Percentiles rank a stretch among this genome's conserved stretches.
These are phyloP conservation scores for Diplodia scrobiculata DNA, from an alignment of 2,329 filamentous ascomycete genomes.

Conservation along the genomic window DNA sequence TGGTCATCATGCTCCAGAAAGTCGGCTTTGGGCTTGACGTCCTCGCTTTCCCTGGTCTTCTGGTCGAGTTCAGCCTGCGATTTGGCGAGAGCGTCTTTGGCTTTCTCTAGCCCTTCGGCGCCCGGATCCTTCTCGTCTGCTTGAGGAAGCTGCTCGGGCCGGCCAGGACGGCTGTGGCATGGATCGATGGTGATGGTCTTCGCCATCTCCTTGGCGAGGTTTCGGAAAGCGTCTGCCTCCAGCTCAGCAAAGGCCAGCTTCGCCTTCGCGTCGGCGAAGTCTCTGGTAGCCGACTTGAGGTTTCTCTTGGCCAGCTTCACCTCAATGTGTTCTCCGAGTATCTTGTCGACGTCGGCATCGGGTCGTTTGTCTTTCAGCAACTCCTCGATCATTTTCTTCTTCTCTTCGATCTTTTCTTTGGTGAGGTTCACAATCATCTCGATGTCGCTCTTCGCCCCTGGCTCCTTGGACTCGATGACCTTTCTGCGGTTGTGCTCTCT, in stretches of 20 bases:
- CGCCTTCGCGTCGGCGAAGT: neutral
- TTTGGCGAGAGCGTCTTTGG: neutral
- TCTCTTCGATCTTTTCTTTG: neutral
- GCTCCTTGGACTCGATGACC: neutral
- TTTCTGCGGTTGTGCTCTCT: neutral
- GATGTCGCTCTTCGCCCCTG: neutral
- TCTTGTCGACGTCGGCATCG: neutral
- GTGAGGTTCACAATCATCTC: neutral
- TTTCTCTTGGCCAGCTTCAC: neutral
- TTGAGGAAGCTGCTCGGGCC: constrained; percentile 21
- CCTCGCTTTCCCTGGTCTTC: neutral
- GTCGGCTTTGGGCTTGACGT: neutral
- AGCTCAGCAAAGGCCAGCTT: neutral
- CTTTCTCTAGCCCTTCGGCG: constrained; percentile 17
- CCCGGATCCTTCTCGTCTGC: constrained; percentile 27
- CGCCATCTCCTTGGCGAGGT: neutral
- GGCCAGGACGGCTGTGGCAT: too few relatives aligned
- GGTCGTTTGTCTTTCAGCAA: neutral
- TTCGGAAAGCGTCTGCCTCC: neutral
- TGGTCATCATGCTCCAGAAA: neutral
- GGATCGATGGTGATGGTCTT: neutral
- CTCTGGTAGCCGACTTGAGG: neutral
- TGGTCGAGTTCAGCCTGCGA: neutral
- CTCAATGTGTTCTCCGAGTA: neutral
- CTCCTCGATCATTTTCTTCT: neutral